These are phyloP conservation scores for Aspergillus brasiliensis DNA, from an alignment of 2,329 filamentous ascomycete genomes.

Conservation along the genomic window DNA sequence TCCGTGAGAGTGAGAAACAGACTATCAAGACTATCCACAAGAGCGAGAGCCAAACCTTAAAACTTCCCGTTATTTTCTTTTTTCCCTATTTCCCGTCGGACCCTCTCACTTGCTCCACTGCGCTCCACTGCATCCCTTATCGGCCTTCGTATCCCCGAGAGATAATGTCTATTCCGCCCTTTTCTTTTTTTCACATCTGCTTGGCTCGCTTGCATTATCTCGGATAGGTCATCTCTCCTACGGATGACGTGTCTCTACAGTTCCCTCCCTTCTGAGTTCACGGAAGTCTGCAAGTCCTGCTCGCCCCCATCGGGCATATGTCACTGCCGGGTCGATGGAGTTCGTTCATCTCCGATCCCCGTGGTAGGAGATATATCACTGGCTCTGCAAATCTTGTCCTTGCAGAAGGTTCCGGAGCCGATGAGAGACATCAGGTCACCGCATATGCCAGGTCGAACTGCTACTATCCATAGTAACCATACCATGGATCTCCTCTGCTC, in stretches of 20 bases:
- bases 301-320: slow-evolving; percentile 5
- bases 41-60: background rate
- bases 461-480: too few relatives aligned
- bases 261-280: background rate
- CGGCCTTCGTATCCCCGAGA: too few relatives aligned
- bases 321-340: background rate
- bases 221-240: background rate
- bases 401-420: background rate
- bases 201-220: slow-evolving; percentile 4
- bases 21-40: too few relatives aligned
- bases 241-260: background rate
- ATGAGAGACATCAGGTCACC: background rate
- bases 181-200: background rate
- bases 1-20: background rate
- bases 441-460: background rate
- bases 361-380: background rate
- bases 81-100: background rate
- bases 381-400: background rate
- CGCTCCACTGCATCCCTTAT: background rate
- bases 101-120: background rate
- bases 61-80: background rate
- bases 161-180: too few relatives aligned
- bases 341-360: background rate
- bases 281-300: background rate
- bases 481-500: background rate